Evolutionary conservation across 148 eudicot genomes (phyloP), one percentile per base, ranked within the genome.

Genomic region (Chenopodium formosanum): DNA sequence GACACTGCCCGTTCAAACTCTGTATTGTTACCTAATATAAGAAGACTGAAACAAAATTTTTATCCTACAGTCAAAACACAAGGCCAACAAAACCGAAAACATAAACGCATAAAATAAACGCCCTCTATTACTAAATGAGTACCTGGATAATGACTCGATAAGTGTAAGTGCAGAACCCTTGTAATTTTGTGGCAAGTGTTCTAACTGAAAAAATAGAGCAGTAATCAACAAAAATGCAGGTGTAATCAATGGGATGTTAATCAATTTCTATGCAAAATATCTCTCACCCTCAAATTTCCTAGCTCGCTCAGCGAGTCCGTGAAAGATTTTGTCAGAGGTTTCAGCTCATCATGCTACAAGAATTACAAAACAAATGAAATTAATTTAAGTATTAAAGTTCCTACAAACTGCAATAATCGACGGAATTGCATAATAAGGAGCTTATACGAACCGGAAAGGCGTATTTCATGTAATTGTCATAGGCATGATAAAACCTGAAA

Each of bases 401-500:
- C 23, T n/a, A 27, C 29, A 27, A 63, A 58, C 44, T 48, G 11
- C 72, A 71, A 46, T 25, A 78, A 23, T 70, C 65, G 32, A 70
- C 62, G 40, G 17, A 52, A 83, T 78, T 13, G 63, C 66, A 60
- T 72, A 46, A 34, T 23, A 16, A 46, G 20, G 69, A 27, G 79
- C 27, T 77, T 71, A 32, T 79, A 89, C 97, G 81, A 27, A 95
- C 99, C 91, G 99, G 99, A 81, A 95, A 95, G n/a, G 99, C 99
- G 72, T 92, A 86, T 79, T 70, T 87, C 94, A 95, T 92, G 84
- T 95, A 95, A 87, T 94, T 95, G 87, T 94, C 97, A 85, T 93
- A 95, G 34, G 99, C 99, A 87, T 95, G 99, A 83, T 93, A 95
- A 84, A 95, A 95, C 99, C 99, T 95, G 94, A 71, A 81, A 90